Base-by-base conservation (phyloP, 495 filamentous ascomycete species). In the Hyaloscypha hepaticicola region DNA sequence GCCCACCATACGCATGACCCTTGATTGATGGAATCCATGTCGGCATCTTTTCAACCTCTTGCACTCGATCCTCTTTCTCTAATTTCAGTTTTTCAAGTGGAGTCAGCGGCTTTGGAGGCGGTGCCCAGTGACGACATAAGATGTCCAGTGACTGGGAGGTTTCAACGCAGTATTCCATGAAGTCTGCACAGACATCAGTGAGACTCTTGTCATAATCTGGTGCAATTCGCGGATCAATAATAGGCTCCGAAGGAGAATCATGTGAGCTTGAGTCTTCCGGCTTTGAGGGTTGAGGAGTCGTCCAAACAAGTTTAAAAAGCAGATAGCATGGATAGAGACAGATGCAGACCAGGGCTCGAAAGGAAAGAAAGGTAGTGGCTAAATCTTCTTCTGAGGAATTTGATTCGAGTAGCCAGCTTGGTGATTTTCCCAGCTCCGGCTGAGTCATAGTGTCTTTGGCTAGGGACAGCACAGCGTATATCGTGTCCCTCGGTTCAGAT, bases 81-180 rank as follows among this genome's bases (percentile, higher is more conserved):
- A 8, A 19, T 14, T 11, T 22, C 25, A 58, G 33, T 38, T 53
- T 3, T 59, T 58, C 45, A 28, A 49, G 16, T 21, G 11, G 22
- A 19, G 25, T 52, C 7, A 19, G 22, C 27, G 21, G n/a, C 6
- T n/a, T 59, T 16, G 33, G 55, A 5, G n/a, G 6, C 26, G 63
- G 68, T 9, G 73, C 72, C 73, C 72, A 75, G n/a, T 71, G 71
- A 7, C 74, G 69, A 26, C 71, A 74, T 1, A 76, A 65, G 49
- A 76, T 74, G 57, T 74, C 72, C 1, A 76, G 67, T 6, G 72
- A 70, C 11, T 70, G 31, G 1, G 66, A 66, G 12, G 58, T 64
- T 6, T 64, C 50, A 19, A 70, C 62, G 9, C 62, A 68, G 22
- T 67, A 68, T 3, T 62, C 67, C 28, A 72, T 60, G 31, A 72